Base-by-base conservation (phyloP, 1,284 basidiomycete species). In the Malassezia caprae region DNA sequence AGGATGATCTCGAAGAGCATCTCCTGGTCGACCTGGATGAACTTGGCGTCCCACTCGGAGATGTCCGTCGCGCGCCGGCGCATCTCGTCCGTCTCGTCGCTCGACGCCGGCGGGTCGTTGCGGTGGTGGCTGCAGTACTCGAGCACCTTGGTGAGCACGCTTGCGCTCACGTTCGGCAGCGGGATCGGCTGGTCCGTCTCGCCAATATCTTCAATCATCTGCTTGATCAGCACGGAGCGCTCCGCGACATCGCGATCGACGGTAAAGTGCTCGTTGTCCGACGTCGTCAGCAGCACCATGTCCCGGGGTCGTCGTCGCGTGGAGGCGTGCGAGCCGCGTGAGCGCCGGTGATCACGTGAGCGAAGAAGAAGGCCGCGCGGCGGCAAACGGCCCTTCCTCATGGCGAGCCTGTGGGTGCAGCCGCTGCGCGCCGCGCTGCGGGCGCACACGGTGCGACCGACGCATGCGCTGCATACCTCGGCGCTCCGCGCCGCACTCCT, bases 41-140 rank as follows among this genome's bases (percentile, higher is more conserved):
- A 98, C 79, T 96, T 96, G 75, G 90, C 86, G 77, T 99, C 94
- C 94, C 94, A 99, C 76, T 99, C 94, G 64, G 84, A 85, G 76
- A 99, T 96, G 69, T 98, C 94, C 26, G 90, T 90, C 11, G 90
- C 91, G 75, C 91, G 86, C 77, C 93, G 91, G 76, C 93, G 86
- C n/a, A 87, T 87, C 77, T 96, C 93, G 56, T 85, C 81, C 64
- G 90, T 88, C 42, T 79, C 78, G 52, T 79, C 77, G 15, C 84
- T 79, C 24, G 85, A 80, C n/a, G 93, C 91, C 42, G 96, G 82
- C 26, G 91, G 90, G 77, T 99, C 94, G 69, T 86, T 85, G 64
- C 89, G 86, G 79, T 99, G 94, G 78, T 98, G 90, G 71, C 96
- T 90, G 81, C 94, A 98, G 82, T 96, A 99, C 76, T 99, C 94